Evolutionary conservation across 192 early-diverging fungal genomes (phyloP), one percentile per base, ranked within the genome.

Genomic region (Chytriomyces hyalinus): DNA sequence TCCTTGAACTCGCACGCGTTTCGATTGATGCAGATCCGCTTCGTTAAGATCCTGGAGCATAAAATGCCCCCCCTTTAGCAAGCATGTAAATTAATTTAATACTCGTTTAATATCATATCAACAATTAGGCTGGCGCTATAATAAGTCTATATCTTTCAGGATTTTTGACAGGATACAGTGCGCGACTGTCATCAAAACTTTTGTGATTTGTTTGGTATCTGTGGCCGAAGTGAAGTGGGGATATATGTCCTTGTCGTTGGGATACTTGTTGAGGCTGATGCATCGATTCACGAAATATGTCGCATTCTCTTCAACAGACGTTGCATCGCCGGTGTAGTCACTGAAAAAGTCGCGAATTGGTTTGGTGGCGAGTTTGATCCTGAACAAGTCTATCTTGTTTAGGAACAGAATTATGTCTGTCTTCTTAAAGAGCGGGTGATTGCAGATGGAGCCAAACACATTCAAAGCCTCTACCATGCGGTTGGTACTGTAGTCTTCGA

Each of bases 381-480:
- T 85, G 59, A 91, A 83, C 36, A 91, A 79, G 68, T 91, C 89
- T 26, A 91, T 91, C 77, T 91, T 91, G 72, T 91, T 91, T 57
- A 91, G 57, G 79, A 91, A 91, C 28, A 91, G 57, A 20, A 91
- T 91, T 70, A 91, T 86, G 9, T 82, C 80, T 2, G 87, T 91
- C 36, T 80, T 66, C 17, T 65, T 65, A 68, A 81, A 80, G 15
- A 88, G 81, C 6, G 85, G 71, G 47, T 82, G 79, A 53, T 81
- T 81, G 76, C 75, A 78, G 44, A 81, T 81, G 17, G 67, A 71
- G 6, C 47, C 28, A 49, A 81, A 80, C 61, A 81, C 70, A 11
- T 68, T 91, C 82, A 80, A 47, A 6, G 70, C 60, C 61, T 81
- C 80, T 24, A 86, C 81, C 53, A 90, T 63, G 71, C 88, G 73